Evolutionary conservation across 2,329 filamentous ascomycete species (phyloP), one percentile per base, ranked within the genome.

Genomic region (Huntiella abstrusa): DNA sequence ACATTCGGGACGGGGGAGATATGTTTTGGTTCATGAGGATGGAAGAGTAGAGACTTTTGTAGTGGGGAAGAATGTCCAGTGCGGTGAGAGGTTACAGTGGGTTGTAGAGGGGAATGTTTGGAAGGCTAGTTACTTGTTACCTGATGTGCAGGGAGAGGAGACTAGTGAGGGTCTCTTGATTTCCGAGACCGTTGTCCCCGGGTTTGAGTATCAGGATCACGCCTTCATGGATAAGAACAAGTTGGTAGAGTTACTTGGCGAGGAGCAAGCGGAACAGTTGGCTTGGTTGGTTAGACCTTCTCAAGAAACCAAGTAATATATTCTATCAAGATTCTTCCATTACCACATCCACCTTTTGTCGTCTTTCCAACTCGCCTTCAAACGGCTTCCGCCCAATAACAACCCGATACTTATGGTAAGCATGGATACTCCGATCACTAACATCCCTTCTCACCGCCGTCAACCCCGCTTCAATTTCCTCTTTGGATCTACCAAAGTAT

Each of bases 21-120:
- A 83, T 57, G 71, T 82, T 2, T 54, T 81, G 1, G 69, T 83
- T 32, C 73, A 80, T 52, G 67, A 68, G 41, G 65, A 65, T 49
- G 68, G 66, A 43, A 57, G 64, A 15, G 69, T 69, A 39, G 59
- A 65, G 12, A 58, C 81, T n/a, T 77, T 82, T 60, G 70, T 64
- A 5, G 78, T 82, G 1, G 78, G 77, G 0, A 64, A 63, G 10
- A 61, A 77, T 55, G 60, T 80, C 4, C 62, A 61, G 3, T 58
- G 55, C 0, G 77, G 76, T 1, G 78, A 83, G 62, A 69, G 57
- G 56, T 52, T 78, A 54, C 75, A 80, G 57, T 83, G 77, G 77
- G 64, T 80, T 50, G 77, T 83, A 5, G 74, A 79, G 45, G 77
- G 77, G 0, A 76, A 73, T 4, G 73, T 75, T 57, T 83, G 70